These are phyloP conservation scores for Aspergillus fijiensis DNA, from an alignment of 2,329 filamentous ascomycete species.

Conservation along the genomic window DNA sequence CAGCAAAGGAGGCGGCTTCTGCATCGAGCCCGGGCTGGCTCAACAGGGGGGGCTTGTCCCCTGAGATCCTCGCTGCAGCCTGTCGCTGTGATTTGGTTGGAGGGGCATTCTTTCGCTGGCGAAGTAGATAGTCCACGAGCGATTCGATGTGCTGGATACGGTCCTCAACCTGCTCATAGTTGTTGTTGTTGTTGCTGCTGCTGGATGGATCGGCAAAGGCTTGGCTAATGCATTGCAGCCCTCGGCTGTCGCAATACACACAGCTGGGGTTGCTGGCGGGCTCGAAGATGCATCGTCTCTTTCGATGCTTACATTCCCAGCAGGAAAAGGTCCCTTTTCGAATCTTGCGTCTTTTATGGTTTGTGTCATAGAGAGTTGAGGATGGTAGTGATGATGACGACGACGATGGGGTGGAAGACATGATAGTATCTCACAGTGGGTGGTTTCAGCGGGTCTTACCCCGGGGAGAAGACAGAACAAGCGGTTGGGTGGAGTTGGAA, in stretches of 20 bases:
- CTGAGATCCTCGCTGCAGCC: too few species aligned
- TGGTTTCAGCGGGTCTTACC: too few species aligned
- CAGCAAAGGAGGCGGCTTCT: neutral
- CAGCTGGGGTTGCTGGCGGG: neutral
- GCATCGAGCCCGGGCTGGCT: neutral
- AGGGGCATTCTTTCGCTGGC: neutral
- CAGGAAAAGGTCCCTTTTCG: conserved; percentile 11
- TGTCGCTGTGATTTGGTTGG: too few species aligned
- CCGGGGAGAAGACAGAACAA: too few species aligned
- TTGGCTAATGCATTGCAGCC: conserved; percentile 6
- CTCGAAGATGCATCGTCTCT: conserved; percentile 7
- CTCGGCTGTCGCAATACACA: neutral
- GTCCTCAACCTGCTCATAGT: neutral
- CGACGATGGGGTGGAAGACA: neutral
- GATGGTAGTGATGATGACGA: neutral
- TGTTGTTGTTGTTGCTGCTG: neutral
- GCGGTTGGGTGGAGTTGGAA: too few species aligned
- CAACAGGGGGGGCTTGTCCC: neutral
- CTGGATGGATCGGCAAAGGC: neutral
- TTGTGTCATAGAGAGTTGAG: neutral
- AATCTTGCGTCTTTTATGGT: neutral
- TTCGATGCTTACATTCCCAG: conserved; percentile 12
- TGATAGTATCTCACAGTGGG: neutral
- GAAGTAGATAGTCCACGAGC: neutral
- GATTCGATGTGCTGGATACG: neutral